Base-by-base conservation (phyloP, 2,329 filamentous ascomycete species). In the Ceratocystis destructans region DNA sequence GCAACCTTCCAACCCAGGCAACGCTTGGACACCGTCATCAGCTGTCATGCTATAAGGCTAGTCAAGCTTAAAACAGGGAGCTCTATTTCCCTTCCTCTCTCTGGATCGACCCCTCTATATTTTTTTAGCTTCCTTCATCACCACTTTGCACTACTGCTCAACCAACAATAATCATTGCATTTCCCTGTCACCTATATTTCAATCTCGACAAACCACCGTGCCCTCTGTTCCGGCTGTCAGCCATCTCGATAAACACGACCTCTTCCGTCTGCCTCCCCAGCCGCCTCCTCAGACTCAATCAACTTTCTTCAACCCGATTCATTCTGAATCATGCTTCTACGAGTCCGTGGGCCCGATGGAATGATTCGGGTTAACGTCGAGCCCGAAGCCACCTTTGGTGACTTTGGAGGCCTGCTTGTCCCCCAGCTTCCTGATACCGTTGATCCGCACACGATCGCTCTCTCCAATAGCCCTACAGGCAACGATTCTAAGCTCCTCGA, bases 281-380 rank as follows among this genome's bases (percentile, higher is more conserved):
- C 22, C 5, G n/a, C 8, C 48, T 48, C 20, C 15, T 5, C 61
- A 33, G 61, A 25, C 44, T 50, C 17, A 20, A 41, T 15, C 12
- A 41, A 15, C 12, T 41, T 15, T 15, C 12, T 41, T 5, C 37
- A 15, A 15, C 3, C 12, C 37, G 10, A 41, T 41, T 41, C 44
- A 50, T 22, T 31, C 20, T 22, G 73, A 73, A 77, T 73, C 70
- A 96, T 96, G 85, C 82, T 96, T 73, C 80, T 96, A 66, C 85
- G 92, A 75, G 89, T 96, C 71, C 87, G 92, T 72, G 91, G 91
- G 74, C 90, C 89, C 70, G 91, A 96, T 78, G 94, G 94, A 78
- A 94, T 94, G 81, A 87, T 92, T 76, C 88, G 94, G 71, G 80
- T 97, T 72, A 89, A 82, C 64, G 83, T 95, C 71, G 86, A 92